Evolutionary conservation across 352 stramenopile species (phyloP).

Genomic region (Lagenidium giganteum): DNA sequence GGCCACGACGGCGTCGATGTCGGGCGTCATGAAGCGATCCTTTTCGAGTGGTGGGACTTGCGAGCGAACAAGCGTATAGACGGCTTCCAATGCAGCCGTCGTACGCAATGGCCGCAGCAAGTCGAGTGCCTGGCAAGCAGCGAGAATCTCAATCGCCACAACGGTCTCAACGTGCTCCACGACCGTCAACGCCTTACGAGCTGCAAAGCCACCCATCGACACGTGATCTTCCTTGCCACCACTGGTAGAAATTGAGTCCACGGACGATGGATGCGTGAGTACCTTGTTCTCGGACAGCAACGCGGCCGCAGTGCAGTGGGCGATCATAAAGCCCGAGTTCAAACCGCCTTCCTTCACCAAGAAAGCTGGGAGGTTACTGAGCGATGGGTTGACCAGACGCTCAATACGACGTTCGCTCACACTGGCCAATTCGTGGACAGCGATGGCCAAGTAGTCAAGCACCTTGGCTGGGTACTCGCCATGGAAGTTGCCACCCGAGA

Average conservation of each 20-base stretch:
- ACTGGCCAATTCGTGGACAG: constrained; percentile 61
- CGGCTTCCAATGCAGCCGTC: constrained; percentile 54
- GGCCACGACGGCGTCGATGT: constrained; percentile 70
- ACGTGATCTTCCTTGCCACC: constrained; percentile 81
- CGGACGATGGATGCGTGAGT: constrained; percentile 66
- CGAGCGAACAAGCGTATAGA: constrained; percentile 59
- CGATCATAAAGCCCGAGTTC: constrained; percentile 86
- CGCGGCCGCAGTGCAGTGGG: constrained; percentile 68
- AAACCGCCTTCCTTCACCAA: constrained; percentile 75
- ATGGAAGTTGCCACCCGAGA: constrained; percentile 83
- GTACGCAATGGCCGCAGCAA: constrained; percentile 64
- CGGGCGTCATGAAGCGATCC: constrained; percentile 72
- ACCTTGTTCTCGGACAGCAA: constrained; percentile 83
- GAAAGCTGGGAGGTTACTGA: constrained; percentile 76
- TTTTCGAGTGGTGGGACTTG: constrained; percentile 41
- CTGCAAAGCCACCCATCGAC: constrained; percentile 72
- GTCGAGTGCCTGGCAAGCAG: constrained; percentile 69
- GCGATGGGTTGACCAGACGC: constrained; percentile 67
- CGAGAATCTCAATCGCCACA: constrained; percentile 73
- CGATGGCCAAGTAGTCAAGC: constrained; percentile 78
- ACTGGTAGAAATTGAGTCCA: constrained; percentile 79
- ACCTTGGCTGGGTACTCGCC: constrained; percentile 81
- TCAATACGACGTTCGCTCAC: constrained; percentile 78
- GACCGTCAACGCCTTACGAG: constrained; percentile 68
- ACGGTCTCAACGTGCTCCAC: constrained; percentile 76